phyloP scores from a whole-genome alignment of 495 filamentous ascomycete genomes.

The Lophiotrema nucula region DNA sequence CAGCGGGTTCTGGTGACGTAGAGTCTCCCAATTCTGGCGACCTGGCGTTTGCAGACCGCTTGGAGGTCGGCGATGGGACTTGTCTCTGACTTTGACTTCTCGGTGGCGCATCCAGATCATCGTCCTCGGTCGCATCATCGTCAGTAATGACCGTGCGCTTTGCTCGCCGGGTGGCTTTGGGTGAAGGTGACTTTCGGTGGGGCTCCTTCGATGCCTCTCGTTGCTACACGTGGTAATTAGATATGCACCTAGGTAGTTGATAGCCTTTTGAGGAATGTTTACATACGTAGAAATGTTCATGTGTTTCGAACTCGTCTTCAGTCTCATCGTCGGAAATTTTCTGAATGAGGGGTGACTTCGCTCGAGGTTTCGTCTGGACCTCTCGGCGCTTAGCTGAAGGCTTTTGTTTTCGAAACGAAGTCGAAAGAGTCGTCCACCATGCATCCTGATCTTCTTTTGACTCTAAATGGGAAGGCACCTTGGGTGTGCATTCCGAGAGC shows the following conservation, averaged over 20 bases:
- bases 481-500: conserved; percentile 38
- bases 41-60: not conserved
- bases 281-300: conserved; percentile 24
- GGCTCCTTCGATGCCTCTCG: too few relatives aligned
- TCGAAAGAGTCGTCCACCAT: conserved; percentile 16
- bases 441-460: conserved; percentile 34
- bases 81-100: conserved; percentile 10
- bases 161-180: not conserved
- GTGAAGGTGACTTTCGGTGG: too few relatives aligned
- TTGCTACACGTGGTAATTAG: too few relatives aligned
- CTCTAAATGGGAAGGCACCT: conserved; percentile 48
- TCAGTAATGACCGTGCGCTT: not conserved
- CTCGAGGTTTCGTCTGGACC: too few relatives aligned
- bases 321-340: conserved; percentile 40
- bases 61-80: not conserved
- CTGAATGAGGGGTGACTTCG: conserved; percentile 12
- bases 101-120: conserved; percentile 28
- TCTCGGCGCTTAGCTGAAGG: too few relatives aligned
- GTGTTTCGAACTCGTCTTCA: conserved; percentile 37
- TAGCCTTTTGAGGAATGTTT: not conserved
- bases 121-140: conserved; percentile 23
- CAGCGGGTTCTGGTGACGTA: not conserved
- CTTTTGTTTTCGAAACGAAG: not conserved
- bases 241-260: too few relatives aligned
- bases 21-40: not conserved